A percentile compares a stretch with the other conserved stretches of the same genome.
Evolutionary conservation across 2,329 filamentous ascomycete genomes (phyloP).

Genomic region (Aureobasidium uvarum): DNA sequence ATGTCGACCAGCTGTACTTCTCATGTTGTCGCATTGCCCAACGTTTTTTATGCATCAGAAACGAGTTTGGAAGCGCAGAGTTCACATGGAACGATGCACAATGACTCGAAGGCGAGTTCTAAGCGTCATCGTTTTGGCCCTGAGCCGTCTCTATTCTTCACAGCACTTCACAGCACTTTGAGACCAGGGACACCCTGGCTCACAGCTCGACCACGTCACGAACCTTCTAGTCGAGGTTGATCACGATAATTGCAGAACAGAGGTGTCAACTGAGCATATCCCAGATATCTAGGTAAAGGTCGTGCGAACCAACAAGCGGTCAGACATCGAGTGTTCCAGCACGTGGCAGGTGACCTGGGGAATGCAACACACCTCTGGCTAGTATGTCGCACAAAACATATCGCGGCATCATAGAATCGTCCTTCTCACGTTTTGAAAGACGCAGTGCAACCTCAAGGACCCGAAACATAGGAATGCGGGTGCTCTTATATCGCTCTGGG

Average conservation of each 20-base stretch:
- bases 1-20: background rate
- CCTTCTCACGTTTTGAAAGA: background rate
- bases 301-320: background rate
- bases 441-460: constrained; percentile 12
- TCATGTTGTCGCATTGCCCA: background rate
- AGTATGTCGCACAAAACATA: background rate
- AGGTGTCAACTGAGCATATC: background rate
- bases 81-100: constrained; percentile 7
- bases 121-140: constrained; percentile 18
- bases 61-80: background rate
- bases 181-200: background rate
- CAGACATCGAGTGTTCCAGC: background rate
- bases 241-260: background rate
- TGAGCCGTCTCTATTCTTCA: background rate
- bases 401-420: constrained; percentile 17
- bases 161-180: background rate
- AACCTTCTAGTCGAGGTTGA: background rate
- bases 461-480: constrained; percentile 24
- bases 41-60: background rate
- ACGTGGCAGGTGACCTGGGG: constrained; percentile 12
- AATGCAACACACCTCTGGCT: background rate
- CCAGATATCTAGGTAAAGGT: background rate
- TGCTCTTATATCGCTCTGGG: background rate
- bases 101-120: constrained; percentile 14
- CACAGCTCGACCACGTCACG: background rate